These are phyloP conservation scores for Plantago coronopus DNA, from an alignment of 305 asterid genomes.

Conservation along the genomic window DNA sequence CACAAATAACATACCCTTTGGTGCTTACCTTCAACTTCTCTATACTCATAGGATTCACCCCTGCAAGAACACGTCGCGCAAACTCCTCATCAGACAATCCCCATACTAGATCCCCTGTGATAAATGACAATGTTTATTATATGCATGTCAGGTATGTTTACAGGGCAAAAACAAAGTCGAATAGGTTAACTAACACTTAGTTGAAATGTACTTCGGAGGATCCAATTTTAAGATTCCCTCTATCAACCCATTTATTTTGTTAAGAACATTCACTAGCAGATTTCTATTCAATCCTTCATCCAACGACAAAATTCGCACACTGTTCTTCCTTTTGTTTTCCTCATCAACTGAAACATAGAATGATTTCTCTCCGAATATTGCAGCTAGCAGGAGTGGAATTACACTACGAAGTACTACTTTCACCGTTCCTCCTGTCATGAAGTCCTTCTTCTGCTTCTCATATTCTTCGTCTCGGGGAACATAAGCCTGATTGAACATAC, in stretches of 20 bases:
- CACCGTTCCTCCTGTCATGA: slow-evolving; percentile 77
- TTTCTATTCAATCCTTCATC: too few species aligned
- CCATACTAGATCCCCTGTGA: too few species aligned
- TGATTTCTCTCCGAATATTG: slow-evolving; percentile 27
- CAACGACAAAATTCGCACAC: too few species aligned
- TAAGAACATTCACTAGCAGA: too few species aligned
- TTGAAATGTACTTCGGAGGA: too few species aligned
- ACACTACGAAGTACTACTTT: slow-evolving; percentile 78
- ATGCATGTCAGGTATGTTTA: slow-evolving; percentile 7
- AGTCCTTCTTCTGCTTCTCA: slow-evolving; percentile 77
- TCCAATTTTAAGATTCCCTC: too few species aligned
- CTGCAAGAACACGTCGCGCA: slow-evolving; percentile 83
- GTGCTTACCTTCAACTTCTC: slow-evolving; percentile 44
- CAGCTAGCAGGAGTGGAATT: slow-evolving; percentile 68
- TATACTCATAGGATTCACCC: slow-evolving; percentile 73
- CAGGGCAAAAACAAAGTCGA: too few species aligned
- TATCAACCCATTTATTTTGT: too few species aligned
- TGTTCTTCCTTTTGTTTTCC: too few species aligned
- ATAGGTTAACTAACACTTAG: too few species aligned
- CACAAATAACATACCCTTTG: too few species aligned
- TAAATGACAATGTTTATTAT: slow-evolving; percentile 49
- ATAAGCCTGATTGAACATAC: slow-evolving; percentile 19
- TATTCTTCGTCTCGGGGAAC: slow-evolving; percentile 95
- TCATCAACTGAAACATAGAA: too few species aligned
- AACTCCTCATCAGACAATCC: slow-evolving; percentile 87